Evolutionary conservation across 176 grass and related monocot species (phyloP).

Genomic region (Guadua angustifolia): DNA sequence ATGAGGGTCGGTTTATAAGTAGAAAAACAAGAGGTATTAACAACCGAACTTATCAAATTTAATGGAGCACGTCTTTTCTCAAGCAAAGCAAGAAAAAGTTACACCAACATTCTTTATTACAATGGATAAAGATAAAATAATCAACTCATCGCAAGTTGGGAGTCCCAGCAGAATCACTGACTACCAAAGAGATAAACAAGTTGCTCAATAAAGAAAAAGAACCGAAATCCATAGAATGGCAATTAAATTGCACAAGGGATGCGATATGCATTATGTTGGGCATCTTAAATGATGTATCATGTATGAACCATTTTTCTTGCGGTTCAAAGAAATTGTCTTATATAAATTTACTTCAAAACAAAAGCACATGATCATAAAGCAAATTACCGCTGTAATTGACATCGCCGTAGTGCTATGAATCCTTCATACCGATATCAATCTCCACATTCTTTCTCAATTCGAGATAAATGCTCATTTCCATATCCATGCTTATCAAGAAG

Average conservation of each 20-base stretch:
- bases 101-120: not conserved
- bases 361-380: not conserved
- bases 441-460: conserved; percentile 95
- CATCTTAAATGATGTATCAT: conserved; percentile 10
- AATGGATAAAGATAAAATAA: not conserved
- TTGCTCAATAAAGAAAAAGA: conserved; percentile 10
- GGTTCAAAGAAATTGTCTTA: conserved; percentile 12
- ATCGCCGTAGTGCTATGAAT: conserved; percentile 77
- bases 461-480: conserved; percentile 74
- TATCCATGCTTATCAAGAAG: conserved; percentile 90
- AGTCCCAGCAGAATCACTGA: not conserved
- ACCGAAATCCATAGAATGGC: not conserved
- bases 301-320: not conserved
- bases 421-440: conserved; percentile 96
- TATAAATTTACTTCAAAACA: conserved; percentile 18
- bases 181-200: conserved; percentile 29
- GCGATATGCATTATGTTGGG: not conserved
- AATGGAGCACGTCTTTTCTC: conserved; percentile 16
- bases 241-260: conserved; percentile 13
- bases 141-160: not conserved
- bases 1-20: conserved; percentile 4
- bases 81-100: not conserved
- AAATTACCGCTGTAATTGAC: conserved; percentile 86
- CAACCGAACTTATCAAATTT: conserved; percentile 20
- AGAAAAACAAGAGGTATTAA: conserved; percentile 8